Evolutionary conservation across 2,329 filamentous ascomycete species (phyloP), one percentile per base, ranked within the genome.

Genomic region (Geosmithia putterillii): DNA sequence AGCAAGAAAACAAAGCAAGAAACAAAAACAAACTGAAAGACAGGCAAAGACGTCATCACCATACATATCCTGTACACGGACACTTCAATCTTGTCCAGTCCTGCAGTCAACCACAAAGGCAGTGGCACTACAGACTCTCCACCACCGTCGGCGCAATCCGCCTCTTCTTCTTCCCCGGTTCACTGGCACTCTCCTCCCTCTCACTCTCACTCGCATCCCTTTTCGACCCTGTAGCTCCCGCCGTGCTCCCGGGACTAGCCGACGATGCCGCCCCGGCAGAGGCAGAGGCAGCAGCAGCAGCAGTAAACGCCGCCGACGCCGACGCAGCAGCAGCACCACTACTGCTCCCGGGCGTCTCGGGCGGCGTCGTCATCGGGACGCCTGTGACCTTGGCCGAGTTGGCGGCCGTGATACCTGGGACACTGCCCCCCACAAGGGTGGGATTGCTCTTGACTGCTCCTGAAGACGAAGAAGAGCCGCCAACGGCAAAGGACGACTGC

Each of bases 221-320:
- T 57, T 81, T 81, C 15, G 64, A 61, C 23, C 72, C 72, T n/a
- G n/a, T n/a, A n/a, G n/a, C n/a, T n/a, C n/a, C n/a, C n/a, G n/a
- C 51, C 1, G 55, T 49, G 38, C 57, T 60, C 36, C 73, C 71
- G 6, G 90, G 90, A 3, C 90, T 96, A 59, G 94, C 84, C 1
- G 90, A 92, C 2, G 92, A 90, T 7, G 90, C 95, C 34, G 85
- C 86, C 53, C n/a, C n/a, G n/a, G n/a, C n/a, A n/a, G n/a, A n/a
- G n/a, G n/a, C n/a, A n/a, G n/a, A n/a, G n/a, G n/a, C n/a, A n/a
- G n/a, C n/a, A n/a, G n/a, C n/a, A n/a, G n/a, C n/a, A n/a, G n/a
- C n/a, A n/a, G n/a, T n/a, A n/a, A n/a, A n/a, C n/a, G n/a, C n/a
- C n/a, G n/a, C n/a, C n/a, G n/a, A n/a, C n/a, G n/a, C n/a, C 17